A percentile compares a stretch with the other conserved stretches of the same genome.
Conservation (phyloP, 202 grass and related monocot genomes). For the Elaeis oleifera region DNA sequence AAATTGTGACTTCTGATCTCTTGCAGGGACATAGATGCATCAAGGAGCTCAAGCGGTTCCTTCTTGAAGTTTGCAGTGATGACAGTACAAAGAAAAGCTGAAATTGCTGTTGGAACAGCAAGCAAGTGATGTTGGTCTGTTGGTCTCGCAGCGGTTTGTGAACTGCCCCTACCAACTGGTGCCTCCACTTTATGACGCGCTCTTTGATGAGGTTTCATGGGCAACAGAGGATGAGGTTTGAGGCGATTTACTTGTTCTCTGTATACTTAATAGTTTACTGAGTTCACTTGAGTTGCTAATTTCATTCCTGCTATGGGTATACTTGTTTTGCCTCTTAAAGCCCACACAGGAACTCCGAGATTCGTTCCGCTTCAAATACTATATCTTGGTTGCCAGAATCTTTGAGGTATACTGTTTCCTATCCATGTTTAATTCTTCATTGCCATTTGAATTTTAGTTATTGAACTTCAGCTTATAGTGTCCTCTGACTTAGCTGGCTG, state of each 20-base stretch:
- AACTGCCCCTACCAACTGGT: conserved; percentile 79
- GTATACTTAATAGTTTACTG: not conserved
- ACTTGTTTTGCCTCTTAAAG: conserved; percentile 21
- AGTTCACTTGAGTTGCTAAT: not conserved
- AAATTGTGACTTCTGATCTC: not conserved
- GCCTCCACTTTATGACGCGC: conserved; percentile 62
- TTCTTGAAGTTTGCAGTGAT: conserved; percentile 47
- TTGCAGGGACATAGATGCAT: conserved; percentile 56
- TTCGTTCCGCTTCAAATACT: conserved; percentile 79
- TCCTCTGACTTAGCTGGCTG: no score
- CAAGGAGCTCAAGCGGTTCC: conserved; percentile 59
- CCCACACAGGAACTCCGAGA: conserved; percentile 71
- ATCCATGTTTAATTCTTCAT: not conserved
- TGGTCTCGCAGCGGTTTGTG: conserved; percentile 69
- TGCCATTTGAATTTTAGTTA: no score
- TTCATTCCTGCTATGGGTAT: not conserved
- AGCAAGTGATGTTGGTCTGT: conserved; percentile 37
- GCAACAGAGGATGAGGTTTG: conserved; percentile 74
- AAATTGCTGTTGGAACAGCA: conserved; percentile 45
- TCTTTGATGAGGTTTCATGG: conserved; percentile 82
- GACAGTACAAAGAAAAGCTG: conserved; percentile 53
- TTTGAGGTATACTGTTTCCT: conserved; percentile 41
- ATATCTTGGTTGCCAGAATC: conserved; percentile 57
- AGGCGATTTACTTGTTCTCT: not conserved
- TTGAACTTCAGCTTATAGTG: no score